Evolutionary conservation across 139 green algal genomes (phyloP).

Genomic region (Asterochloris erici): DNA sequence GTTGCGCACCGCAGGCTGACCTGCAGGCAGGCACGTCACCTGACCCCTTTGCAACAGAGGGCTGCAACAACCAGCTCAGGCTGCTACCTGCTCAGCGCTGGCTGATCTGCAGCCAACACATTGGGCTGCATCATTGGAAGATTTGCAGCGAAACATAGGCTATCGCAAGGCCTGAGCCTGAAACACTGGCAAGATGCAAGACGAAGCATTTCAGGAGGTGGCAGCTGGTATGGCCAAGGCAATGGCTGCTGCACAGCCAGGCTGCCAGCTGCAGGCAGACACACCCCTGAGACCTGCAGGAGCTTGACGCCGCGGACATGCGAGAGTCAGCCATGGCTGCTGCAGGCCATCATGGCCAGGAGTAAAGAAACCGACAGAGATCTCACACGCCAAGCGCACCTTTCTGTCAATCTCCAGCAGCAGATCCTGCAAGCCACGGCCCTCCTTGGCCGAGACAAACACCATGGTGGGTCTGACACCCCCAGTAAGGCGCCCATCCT

Average conservation of each 20-base stretch:
- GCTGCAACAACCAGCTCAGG: not conserved
- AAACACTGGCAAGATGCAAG: not conserved
- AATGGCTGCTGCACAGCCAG: not conserved
- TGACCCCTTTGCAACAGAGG: not conserved
- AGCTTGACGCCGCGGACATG: not conserved
- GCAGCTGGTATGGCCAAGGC: not conserved
- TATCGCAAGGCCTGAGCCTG: not conserved
- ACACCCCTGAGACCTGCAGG: not conserved
- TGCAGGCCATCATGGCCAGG: not conserved
- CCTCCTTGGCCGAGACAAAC: slow-evolving; percentile 5
- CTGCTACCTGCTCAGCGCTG: not conserved
- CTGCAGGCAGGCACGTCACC: not conserved
- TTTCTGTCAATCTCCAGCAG: slow-evolving; percentile 23
- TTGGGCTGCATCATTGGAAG: not conserved
- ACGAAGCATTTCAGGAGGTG: not conserved
- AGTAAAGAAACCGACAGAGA: not conserved
- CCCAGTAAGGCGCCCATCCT: not conserved
- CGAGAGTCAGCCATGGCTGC: not conserved
- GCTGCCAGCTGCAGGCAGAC: not conserved
- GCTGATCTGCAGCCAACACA: not conserved
- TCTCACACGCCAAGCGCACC: not conserved
- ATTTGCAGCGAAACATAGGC: too few relatives aligned
- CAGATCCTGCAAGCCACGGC: slow-evolving; percentile 18
- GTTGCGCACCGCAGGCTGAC: slow-evolving; percentile 12
- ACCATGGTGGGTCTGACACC: not conserved